Evolutionary conservation across 257 asterid species (phyloP), one percentile per base, ranked within the genome.

Genomic region (Cinchona pubescens): DNA sequence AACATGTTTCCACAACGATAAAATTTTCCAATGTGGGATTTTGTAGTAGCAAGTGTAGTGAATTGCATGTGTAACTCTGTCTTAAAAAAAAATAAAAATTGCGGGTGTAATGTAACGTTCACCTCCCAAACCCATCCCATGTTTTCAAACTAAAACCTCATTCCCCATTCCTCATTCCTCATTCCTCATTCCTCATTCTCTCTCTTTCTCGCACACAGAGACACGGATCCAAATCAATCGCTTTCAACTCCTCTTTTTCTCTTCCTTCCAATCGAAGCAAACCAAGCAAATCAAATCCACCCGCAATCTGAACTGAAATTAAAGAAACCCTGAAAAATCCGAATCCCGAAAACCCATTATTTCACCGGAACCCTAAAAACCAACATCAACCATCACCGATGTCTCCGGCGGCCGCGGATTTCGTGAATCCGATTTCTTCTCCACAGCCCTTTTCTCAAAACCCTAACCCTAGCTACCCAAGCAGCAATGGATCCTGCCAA

Each of bases 371-470:
- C 55, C 80, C 80, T 49, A 62, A 37, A 49, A 59, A 18, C 16
- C 23, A 27, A 43, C 19, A 12, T 18, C 75, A 10, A n/a, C 14
- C 11, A 32, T 23, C 60, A 67, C 42, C 61, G 7, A 80, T 76
- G 84, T 76, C 84, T 49, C 67, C 81, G 65, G 81, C 79, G 18
- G 76, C 72, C 6, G 71, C 76, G 38, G 72, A 38, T 59, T 32
- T 51, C 85, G 61, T 84, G 18, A 30, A 35, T 11, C 58, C 85
- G 70, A 75, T 63, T 30, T 35, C 77, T 37, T 11, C 75, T 23
- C 48, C 83, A 27, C 72, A 55, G 48, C 78, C 84, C 74, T 2
- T 67, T 65, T 70, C 78, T 13, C 85, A 73, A 79, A 78, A 76
- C 81, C 79, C 82, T 38, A 74, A 78, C 60, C 63, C 86, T 71